Percentiles rank a stretch among this genome's conserved stretches.
These are phyloP conservation scores for Leccinum olivaceopallidum DNA, from an alignment of 768 basidiomycete genomes.

Conservation along the genomic window DNA sequence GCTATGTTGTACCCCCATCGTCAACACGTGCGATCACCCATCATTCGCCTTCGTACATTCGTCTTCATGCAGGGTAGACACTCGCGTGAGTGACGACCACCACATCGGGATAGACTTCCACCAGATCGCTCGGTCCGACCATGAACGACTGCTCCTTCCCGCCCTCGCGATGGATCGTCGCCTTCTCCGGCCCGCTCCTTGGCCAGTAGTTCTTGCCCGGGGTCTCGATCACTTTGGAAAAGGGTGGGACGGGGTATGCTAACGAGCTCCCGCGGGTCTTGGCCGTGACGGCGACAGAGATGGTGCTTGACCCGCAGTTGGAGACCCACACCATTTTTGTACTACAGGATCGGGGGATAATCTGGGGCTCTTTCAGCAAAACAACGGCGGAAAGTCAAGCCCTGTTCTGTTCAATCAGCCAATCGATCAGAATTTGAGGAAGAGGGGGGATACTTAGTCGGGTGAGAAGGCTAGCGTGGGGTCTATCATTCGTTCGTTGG, in stretches of 20 bases:
- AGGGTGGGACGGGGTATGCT: background rate
- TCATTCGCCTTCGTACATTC: too few relatives aligned
- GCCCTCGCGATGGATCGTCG: constrained; percentile 6
- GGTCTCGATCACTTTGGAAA: background rate
- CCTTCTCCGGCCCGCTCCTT: constrained; percentile 10
- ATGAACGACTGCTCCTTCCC: constrained; percentile 10
- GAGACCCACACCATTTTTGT: constrained; percentile 21
- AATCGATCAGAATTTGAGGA: background rate
- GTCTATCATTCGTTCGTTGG: background rate
- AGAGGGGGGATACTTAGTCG: background rate
- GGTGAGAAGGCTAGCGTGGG: too few relatives aligned
- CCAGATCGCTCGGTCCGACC: constrained; percentile 16
- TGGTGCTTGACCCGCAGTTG: background rate
- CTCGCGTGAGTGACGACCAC: constrained; percentile 12
- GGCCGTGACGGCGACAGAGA: constrained; percentile 10
- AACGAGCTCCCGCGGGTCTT: constrained; percentile 5
- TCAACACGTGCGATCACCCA: background rate
- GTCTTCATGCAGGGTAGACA: background rate
- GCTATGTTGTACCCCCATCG: background rate
- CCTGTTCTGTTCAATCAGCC: background rate
- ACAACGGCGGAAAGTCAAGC: too few relatives aligned
- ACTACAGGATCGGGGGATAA: background rate
- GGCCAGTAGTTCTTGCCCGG: constrained; percentile 8
- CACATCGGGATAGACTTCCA: constrained; percentile 13
- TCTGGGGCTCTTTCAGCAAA: background rate